Conservation (phyloP, 257 asterid genomes). For the Jasminum sambac region DNA sequence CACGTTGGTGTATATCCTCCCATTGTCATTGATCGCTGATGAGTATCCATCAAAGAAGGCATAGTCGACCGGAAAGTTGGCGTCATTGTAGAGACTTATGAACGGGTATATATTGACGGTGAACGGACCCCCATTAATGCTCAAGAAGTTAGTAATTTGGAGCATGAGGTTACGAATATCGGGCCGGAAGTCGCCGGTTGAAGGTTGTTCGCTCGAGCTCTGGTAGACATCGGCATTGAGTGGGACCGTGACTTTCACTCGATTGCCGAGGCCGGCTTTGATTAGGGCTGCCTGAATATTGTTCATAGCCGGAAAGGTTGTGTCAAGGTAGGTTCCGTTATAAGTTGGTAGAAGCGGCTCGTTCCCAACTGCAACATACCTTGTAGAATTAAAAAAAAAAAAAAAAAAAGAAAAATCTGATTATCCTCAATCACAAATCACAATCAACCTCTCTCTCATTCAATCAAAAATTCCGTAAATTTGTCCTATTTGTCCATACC, state of each 20-base stretch:
- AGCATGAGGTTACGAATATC: constrained; percentile 52
- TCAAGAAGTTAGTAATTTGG: constrained; percentile 54
- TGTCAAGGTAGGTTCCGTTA: constrained; percentile 55
- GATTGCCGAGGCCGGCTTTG: constrained; percentile 67
- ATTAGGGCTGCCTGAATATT: constrained; percentile 79
- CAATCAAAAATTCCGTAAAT: neutral
- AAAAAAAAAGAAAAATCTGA: constrained; percentile 3
- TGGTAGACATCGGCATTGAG: constrained; percentile 76
- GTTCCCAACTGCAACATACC: constrained; percentile 87
- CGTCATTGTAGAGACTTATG: constrained; percentile 66
- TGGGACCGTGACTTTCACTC: constrained; percentile 62
- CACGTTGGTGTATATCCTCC: constrained; percentile 53
- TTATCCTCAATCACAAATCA: neutral
- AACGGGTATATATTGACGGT: constrained; percentile 83
- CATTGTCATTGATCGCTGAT: constrained; percentile 56
- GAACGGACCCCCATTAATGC: constrained; percentile 56
- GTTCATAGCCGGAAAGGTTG: constrained; percentile 61
- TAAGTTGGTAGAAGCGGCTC: constrained; percentile 60
- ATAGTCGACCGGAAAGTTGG: constrained; percentile 65
- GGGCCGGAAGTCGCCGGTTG: constrained; percentile 67
- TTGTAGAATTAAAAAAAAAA: constrained; percentile 22
- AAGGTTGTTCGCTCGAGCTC: constrained; percentile 52
- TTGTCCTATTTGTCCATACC: neutral
- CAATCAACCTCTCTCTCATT: neutral
- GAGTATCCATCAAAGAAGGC: constrained; percentile 75